These are phyloP conservation scores for Narthecium ossifragum DNA, from an alignment of 106 monocot species.

Conservation along the genomic window DNA sequence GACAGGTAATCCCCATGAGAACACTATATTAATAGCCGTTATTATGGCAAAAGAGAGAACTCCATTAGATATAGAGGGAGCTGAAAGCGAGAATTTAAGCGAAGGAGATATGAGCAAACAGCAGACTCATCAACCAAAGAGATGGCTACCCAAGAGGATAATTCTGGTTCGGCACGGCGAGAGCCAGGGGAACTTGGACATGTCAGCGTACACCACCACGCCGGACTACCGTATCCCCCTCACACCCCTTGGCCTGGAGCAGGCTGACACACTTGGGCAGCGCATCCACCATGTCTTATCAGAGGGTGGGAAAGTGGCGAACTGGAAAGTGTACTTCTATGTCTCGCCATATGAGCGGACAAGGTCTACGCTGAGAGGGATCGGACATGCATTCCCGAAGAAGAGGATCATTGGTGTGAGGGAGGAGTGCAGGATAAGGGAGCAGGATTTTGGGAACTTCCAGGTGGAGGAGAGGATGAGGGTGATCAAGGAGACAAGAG, in stretches of 20 bases:
- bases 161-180: conserved; percentile 88
- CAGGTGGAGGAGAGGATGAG: conserved; percentile 91
- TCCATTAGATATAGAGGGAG: not conserved
- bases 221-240: conserved; percentile 85
- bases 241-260: conserved; percentile 45
- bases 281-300: conserved; percentile 30
- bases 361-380: conserved; percentile 65
- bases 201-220: conserved; percentile 73
- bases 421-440: conserved; percentile 84
- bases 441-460: conserved; percentile 98
- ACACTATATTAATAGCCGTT: too few relatives aligned
- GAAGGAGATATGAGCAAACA: not conserved
- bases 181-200: conserved; percentile 87
- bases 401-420: conserved; percentile 59
- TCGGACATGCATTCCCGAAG: conserved; percentile 56
- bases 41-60: too few relatives aligned
- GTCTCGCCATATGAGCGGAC: conserved; percentile 77
- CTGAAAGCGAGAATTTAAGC: not conserved
- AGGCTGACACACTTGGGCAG: conserved; percentile 59
- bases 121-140: not conserved
- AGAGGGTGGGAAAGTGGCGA: not conserved
- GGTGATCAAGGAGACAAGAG: conserved; percentile 66
- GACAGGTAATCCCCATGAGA: not conserved
- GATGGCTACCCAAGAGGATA: conserved; percentile 66
- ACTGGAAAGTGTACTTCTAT: conserved; percentile 88